phyloP scores from a whole-genome alignment of 306 rosid genomes.

The Trifolium repens region DNA sequence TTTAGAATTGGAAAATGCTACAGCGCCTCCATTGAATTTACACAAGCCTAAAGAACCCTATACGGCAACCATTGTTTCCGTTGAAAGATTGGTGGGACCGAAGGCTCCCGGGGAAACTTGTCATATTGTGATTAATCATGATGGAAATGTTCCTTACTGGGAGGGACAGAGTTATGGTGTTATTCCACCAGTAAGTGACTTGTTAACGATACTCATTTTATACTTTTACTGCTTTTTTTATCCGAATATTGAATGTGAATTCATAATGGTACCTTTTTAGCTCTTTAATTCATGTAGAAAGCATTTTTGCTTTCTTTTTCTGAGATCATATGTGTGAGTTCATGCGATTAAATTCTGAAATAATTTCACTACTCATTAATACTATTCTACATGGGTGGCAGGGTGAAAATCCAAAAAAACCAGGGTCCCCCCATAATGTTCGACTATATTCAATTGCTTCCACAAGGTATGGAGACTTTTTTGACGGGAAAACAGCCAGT shows the following conservation, averaged over 20 bases:
- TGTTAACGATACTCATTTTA: constrained; percentile 6
- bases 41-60: constrained; percentile 90
- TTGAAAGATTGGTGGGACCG: constrained; percentile 91
- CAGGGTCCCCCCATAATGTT: constrained; percentile 83
- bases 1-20: constrained; percentile 68
- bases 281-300: constrained; percentile 9
- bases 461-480: constrained; percentile 86
- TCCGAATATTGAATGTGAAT: background rate
- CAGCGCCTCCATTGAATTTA: constrained; percentile 78
- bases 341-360: background rate
- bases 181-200: constrained; percentile 84
- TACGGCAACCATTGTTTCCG: constrained; percentile 91
- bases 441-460: constrained; percentile 97
- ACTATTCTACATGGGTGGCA: constrained; percentile 48
- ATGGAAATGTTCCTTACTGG: constrained; percentile 96
- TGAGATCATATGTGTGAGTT: constrained; percentile 2
- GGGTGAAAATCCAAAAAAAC: constrained; percentile 98
- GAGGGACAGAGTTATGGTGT: constrained; percentile 99
- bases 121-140: constrained; percentile 95
- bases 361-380: constrained; percentile 24
- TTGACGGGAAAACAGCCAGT: constrained; percentile 94
- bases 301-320: background rate
- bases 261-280: constrained; percentile 11
- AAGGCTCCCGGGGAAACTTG: constrained; percentile 98
- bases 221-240: constrained; percentile 12